A percentile compares a stretch with the other conserved stretches of the same genome.
Conservation (phyloP, 2,329 filamentous ascomycete species). For the Paradendryphiella salina region DNA sequence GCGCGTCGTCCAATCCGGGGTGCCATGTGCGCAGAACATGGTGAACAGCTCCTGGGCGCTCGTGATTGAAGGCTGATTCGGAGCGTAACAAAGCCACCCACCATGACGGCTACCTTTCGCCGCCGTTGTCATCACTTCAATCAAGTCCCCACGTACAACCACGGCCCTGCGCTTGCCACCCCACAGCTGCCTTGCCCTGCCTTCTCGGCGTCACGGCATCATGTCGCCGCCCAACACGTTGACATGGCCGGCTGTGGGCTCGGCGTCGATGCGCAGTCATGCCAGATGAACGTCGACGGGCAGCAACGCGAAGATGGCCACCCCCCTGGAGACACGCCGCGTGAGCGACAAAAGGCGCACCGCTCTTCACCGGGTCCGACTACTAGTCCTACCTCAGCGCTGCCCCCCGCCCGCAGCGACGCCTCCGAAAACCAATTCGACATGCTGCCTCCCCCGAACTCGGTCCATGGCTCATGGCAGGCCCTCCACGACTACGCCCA, state of each 20-base stretch:
- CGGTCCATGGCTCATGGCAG: constrained; percentile 35
- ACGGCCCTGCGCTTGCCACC: constrained; percentile 10
- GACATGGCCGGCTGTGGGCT: constrained; percentile 22
- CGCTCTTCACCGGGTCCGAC: neutral
- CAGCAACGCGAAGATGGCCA: constrained; percentile 8
- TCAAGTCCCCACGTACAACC: constrained; percentile 6
- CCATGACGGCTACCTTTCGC: constrained; percentile 13
- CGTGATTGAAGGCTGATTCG: constrained; percentile 3
- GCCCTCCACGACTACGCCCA: constrained; percentile 40
- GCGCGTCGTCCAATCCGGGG: neutral
- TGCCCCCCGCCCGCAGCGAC: constrained; percentile 15
- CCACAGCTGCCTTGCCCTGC: constrained; percentile 18
- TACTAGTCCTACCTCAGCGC: constrained; percentile 4
- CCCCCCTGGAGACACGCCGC: constrained; percentile 7
- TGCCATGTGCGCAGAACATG: constrained; percentile 1
- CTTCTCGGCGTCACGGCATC: constrained; percentile 24
- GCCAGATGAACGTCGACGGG: constrained; percentile 15
- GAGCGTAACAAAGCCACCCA: constrained; percentile 7
- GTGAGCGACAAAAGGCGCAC: neutral
- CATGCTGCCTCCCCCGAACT: constrained; percentile 36
- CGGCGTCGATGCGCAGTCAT: constrained; percentile 6
- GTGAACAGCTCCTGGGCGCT: neutral
- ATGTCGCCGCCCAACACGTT: constrained; percentile 21
- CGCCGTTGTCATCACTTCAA: constrained; percentile 8
- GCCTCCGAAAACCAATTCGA: constrained; percentile 29